Conservation (phyloP, 768 basidiomycete species). For the Leucogyrophana mollusca region DNA sequence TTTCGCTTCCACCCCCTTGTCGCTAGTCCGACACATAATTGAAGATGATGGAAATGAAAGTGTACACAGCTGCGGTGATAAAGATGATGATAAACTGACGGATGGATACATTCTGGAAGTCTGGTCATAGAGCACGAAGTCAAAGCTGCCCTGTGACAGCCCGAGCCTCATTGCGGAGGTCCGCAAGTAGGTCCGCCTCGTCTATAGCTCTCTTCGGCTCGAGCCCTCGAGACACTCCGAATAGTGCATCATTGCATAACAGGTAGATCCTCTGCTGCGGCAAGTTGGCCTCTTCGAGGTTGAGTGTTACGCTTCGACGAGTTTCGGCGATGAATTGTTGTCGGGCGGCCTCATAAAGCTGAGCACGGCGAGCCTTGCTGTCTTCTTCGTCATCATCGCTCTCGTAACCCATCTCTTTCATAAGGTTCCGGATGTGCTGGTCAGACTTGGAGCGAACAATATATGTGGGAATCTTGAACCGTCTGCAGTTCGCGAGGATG, state of each 20-base stretch:
- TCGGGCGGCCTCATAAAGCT: constrained; percentile 12
- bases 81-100: too few species aligned
- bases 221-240: too few species aligned
- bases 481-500: constrained; percentile 12
- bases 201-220: constrained; percentile 21
- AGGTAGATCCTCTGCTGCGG: constrained; percentile 20
- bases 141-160: too few species aligned
- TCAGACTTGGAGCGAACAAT: constrained; percentile 19
- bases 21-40: too few species aligned
- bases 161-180: constrained; percentile 18
- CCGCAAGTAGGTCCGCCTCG: constrained; percentile 25
- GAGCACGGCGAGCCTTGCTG: background rate
- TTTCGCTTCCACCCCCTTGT: too few species aligned
- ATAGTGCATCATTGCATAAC: constrained; percentile 13
- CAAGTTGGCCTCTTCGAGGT: constrained; percentile 14
- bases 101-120: too few species aligned
- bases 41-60: too few species aligned
- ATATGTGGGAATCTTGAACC: constrained; percentile 13
- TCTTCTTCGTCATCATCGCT: constrained; percentile 4
- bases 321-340: constrained; percentile 19
- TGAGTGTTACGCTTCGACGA: constrained; percentile 9
- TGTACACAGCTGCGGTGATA: too few species aligned
- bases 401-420: constrained; percentile 9
- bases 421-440: constrained; percentile 13
- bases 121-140: too few species aligned